Evolutionary conservation across 495 filamentous ascomycete genomes (phyloP).

Genomic region (Penicillium antarcticum): DNA sequence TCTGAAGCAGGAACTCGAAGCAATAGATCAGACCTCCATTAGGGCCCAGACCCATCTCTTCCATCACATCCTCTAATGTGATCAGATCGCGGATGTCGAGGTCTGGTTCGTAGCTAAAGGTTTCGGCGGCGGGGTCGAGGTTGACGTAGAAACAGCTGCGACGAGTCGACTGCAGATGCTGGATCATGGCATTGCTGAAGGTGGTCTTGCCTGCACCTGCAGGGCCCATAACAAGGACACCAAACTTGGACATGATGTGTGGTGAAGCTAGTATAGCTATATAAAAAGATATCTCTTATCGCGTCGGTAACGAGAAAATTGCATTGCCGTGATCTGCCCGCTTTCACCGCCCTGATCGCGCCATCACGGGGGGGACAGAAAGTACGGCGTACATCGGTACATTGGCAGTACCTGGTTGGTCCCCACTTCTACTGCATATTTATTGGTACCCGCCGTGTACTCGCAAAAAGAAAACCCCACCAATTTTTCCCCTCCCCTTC

Average conservation of each 20-base stretch:
- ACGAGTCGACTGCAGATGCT: constrained; percentile 82
- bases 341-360: constrained; percentile 25
- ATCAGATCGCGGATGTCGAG: constrained; percentile 97
- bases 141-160: constrained; percentile 96
- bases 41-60: constrained; percentile 87
- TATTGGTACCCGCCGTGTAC: constrained; percentile 13
- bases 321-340: constrained; percentile 9
- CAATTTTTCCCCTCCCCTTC: constrained; percentile 20
- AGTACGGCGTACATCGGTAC: constrained; percentile 8
- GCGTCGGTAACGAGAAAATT: constrained; percentile 13
- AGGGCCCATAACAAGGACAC: constrained; percentile 90
- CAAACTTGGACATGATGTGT: constrained; percentile 81
- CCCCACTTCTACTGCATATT: constrained; percentile 5
- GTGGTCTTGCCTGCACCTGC: constrained; percentile 91
- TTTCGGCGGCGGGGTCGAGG: constrained; percentile 93
- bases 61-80: constrained; percentile 96
- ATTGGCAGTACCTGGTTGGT: constrained; percentile 10
- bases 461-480: constrained; percentile 23
- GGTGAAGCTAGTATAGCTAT: not conserved
- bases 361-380: constrained; percentile 15
- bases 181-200: constrained; percentile 89
- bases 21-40: constrained; percentile 98
- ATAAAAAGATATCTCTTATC: constrained; percentile 12
- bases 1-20: constrained; percentile 91
- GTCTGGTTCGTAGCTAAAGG: constrained; percentile 87